Conservation (phyloP, 208 protist genomes). For the Leishmania lainsoni region DNA sequence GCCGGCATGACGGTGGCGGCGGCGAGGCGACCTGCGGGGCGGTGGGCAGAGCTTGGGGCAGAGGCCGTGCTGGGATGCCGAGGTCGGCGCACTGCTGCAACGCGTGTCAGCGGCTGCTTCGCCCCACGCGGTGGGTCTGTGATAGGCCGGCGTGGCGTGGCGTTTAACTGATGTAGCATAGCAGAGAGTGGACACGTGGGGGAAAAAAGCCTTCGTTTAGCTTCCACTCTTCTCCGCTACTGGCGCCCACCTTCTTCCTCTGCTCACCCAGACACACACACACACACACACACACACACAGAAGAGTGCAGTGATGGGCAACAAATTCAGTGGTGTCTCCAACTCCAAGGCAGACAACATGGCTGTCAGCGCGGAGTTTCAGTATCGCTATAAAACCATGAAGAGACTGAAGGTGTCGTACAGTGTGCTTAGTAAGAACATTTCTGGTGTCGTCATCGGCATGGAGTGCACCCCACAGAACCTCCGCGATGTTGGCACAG, state of each 20-base stretch:
- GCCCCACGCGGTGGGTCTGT: no score
- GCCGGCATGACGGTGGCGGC: no score
- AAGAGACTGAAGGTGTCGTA: conserved; percentile 38
- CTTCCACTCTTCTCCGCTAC: no score
- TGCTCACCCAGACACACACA: background rate
- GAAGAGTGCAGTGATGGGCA: conserved; percentile 15
- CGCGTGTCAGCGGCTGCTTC: no score
- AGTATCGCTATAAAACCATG: conserved; percentile 27
- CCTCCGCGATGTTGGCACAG: conserved; percentile 20
- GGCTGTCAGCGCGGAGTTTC: conserved; percentile 22
- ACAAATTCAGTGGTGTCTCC: conserved; percentile 1
- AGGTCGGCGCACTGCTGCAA: no score
- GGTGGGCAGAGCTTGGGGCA: no score
- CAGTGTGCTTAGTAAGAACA: conserved; percentile 13
- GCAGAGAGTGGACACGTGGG: no score
- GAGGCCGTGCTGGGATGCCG: no score
- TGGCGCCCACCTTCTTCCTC: background rate
- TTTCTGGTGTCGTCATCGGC: background rate
- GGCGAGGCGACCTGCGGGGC: no score
- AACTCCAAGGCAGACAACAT: conserved; percentile 6
- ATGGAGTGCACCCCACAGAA: conserved; percentile 23
- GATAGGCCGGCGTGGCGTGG: no score
- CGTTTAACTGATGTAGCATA: no score
- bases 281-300: background rate
- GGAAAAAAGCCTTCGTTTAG: no score